phyloP scores from a whole-genome alignment of 1,139 yeast species.

The Taphrina betulina region DNA sequence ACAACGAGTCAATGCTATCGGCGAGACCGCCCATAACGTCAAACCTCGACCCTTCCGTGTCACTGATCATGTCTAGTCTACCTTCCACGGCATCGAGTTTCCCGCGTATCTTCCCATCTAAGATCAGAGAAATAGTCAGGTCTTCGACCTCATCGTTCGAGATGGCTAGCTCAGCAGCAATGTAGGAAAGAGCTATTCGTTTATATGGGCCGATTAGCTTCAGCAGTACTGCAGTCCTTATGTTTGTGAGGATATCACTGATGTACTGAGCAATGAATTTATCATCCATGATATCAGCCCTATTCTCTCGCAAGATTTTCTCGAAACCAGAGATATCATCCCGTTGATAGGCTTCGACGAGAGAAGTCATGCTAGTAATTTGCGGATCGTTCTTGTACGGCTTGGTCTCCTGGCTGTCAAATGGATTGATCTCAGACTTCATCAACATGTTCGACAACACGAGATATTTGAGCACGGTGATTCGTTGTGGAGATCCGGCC shows the following conservation, averaged over 20 bases:
- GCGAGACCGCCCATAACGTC: constrained; percentile 4
- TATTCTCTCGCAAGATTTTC: constrained; percentile 40
- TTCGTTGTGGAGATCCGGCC: constrained; percentile 63
- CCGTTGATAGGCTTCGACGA: constrained; percentile 47
- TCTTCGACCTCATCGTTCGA: constrained; percentile 47
- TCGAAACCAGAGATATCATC: constrained; percentile 47
- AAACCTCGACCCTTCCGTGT: constrained; percentile 6
- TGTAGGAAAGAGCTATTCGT: constrained; percentile 43
- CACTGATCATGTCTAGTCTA: constrained; percentile 21
- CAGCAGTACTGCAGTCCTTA: constrained; percentile 46
- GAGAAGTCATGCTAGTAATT: constrained; percentile 45
- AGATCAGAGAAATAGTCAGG: constrained; percentile 49
- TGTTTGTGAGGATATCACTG: constrained; percentile 42
- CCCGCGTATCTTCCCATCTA: constrained; percentile 46
- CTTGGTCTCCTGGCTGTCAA: constrained; percentile 54
- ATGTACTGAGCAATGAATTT: constrained; percentile 39
- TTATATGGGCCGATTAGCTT: constrained; percentile 48
- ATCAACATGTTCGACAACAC: constrained; percentile 64
- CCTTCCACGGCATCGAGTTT: constrained; percentile 36
- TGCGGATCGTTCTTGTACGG: constrained; percentile 49
- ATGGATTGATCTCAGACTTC: constrained; percentile 65
- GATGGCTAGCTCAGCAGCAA: constrained; percentile 42
- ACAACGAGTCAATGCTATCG: constrained; percentile 5
- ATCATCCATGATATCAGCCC: constrained; percentile 41
- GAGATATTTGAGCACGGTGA: constrained; percentile 58